Base-by-base conservation (phyloP, 2,329 filamentous ascomycete genomes). In the Cryoendolithus antarcticus region DNA sequence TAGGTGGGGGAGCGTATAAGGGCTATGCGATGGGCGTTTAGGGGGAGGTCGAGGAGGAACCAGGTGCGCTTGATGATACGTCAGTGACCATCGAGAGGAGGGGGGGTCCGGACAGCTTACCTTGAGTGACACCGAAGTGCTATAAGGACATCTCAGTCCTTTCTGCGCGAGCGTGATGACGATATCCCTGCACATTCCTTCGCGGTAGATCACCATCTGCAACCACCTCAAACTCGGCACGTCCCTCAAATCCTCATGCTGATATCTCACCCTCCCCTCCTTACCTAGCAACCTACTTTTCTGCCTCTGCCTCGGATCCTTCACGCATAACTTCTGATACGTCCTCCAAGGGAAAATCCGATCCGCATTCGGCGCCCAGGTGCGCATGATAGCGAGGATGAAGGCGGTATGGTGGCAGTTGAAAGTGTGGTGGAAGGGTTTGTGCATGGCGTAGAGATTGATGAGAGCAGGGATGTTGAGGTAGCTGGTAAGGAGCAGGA, bases 161-260 rank as follows among this genome's bases (percentile, higher is more conserved):
- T 69, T 61, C 10, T 70, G 62, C 0, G 72, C 72, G 47, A 86
- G 64, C 9, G 69, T 62, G 9, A 70, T 69, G 11, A 82, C 56
- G 46, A 86, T 82, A 48, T 82, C 73, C 19, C 69, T 62, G 43
- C 74, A 67, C 29, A 67, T 66, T 30, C 64, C 62, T 46, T 80
- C 64, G 8, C 79, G 69, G 42, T 65, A 71, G 45, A 74, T 57
- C 1, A 85, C 66, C 71, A 89, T 77, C 41, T 72, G 67, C 6
- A 85, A 65, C 71, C 81, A 91, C 33, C 65, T 65, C 35, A 89
- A 63, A 6, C 72, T 70, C 0, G 82, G 82, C 1, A 82, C 69
- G 13, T 59, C 59, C 34, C 69, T 75, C 21, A 66, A 55, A 24
- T 62, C 43, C 40, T 42, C 28, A 12, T 39, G 39, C 28, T 38